Evolutionary conservation across 371 early-diverging fungal species (phyloP).

Genomic region (Apophysomyces variabilis): DNA sequence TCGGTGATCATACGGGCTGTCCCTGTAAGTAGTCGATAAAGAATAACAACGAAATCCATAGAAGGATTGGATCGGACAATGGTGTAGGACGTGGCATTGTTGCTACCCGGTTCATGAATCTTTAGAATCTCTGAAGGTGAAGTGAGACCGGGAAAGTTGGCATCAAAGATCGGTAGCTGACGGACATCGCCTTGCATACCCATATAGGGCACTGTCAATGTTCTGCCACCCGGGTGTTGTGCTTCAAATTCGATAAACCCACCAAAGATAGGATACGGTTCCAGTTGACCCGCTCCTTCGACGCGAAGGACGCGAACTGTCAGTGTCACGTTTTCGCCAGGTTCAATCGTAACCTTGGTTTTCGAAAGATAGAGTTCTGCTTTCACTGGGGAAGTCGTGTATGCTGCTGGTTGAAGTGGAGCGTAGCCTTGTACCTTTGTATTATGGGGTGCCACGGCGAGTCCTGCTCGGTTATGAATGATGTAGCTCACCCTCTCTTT

Average conservation of each 20-base stretch:
- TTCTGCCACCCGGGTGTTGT: slow-evolving; percentile 9
- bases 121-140: not conserved
- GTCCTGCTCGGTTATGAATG: slow-evolving; percentile 34
- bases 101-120: not conserved
- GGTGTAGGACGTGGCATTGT: slow-evolving; percentile 4
- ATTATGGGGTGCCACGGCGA: slow-evolving; percentile 49
- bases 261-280: slow-evolving; percentile 46
- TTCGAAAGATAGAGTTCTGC: slow-evolving; percentile 40
- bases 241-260: slow-evolving; percentile 32
- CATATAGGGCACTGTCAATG: slow-evolving; percentile 58
- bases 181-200: slow-evolving; percentile 58
- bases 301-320: slow-evolving; percentile 16
- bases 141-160: slow-evolving; percentile 26
- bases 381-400: slow-evolving; percentile 21
- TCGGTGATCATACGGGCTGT: slow-evolving; percentile 17
- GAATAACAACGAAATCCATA: not conserved
- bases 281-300: not conserved
- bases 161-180: slow-evolving; percentile 53
- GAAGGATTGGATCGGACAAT: not conserved
- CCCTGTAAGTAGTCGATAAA: slow-evolving; percentile 14
- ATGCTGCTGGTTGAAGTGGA: slow-evolving; percentile 31
- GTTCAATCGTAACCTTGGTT: slow-evolving; percentile 33
- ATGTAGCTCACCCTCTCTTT: slow-evolving; percentile 50
- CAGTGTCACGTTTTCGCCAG: slow-evolving; percentile 42
- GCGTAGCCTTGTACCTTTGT: slow-evolving; percentile 25